Evolutionary conservation across 2,329 filamentous ascomycete species (phyloP).

Genomic region (Hypoxylon sp.): DNA sequence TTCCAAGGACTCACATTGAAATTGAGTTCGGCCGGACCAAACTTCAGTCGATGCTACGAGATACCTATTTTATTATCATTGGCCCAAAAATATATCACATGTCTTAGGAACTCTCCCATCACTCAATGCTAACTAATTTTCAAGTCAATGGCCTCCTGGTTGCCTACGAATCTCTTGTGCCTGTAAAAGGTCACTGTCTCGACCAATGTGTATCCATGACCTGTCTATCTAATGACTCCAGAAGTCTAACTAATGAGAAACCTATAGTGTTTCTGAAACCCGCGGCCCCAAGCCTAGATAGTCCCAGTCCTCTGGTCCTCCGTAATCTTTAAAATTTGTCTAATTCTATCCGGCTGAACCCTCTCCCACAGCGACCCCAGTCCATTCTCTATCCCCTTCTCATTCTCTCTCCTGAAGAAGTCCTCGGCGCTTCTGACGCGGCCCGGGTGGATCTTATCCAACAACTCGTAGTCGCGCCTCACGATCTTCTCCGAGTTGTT

Average conservation of each 20-base stretch:
- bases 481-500: constrained; percentile 56
- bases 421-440: constrained; percentile 62
- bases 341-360: constrained; percentile 41
- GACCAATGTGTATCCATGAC: background rate
- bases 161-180: background rate
- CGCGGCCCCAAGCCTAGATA: constrained; percentile 21
- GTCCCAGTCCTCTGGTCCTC: constrained; percentile 42
- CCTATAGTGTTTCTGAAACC: background rate
- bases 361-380: constrained; percentile 51
- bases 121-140: background rate
- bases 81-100: constrained; percentile 7
- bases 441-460: constrained; percentile 64
- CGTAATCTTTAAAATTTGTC: constrained; percentile 39
- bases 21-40: background rate
- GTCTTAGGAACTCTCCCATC: background rate
- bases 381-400: constrained; percentile 47
- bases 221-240: background rate
- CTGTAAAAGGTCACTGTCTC: background rate
- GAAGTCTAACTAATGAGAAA: background rate
- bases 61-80: too few species aligned
- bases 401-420: constrained; percentile 58
- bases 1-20: background rate
- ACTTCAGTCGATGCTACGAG: background rate
- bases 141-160: background rate
- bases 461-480: constrained; percentile 59